Conservation (phyloP, 192 early-diverging fungal species). For the Backusella luteola region DNA sequence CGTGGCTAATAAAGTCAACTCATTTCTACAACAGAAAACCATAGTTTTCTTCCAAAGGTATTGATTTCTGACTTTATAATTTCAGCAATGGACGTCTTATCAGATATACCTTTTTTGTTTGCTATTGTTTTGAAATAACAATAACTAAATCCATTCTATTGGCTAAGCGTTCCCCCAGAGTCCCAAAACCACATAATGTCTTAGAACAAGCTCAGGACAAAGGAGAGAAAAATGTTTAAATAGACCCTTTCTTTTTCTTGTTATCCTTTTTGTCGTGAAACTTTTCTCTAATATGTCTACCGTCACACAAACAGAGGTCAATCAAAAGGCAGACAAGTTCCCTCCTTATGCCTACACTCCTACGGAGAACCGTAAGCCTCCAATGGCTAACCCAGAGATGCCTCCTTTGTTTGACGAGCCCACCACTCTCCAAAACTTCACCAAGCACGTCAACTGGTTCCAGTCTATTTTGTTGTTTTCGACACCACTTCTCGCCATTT, state of each 20-base stretch:
- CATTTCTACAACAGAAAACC: background rate
- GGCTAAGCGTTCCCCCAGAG: background rate
- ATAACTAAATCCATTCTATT: background rate
- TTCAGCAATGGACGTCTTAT: background rate
- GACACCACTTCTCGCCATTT: constrained; percentile 79
- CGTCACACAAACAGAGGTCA: background rate
- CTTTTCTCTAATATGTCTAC: background rate
- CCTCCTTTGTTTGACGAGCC: constrained; percentile 40
- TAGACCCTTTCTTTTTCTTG: background rate
- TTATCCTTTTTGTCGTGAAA: background rate
- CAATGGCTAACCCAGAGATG: constrained; percentile 9
- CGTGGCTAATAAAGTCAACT: background rate
- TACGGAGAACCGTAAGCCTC: constrained; percentile 8
- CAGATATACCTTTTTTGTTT: constrained; percentile 1
- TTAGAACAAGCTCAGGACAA: background rate
- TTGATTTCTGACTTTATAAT: background rate
- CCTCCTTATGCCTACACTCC: constrained; percentile 11
- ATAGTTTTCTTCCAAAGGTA: background rate
- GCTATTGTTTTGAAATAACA: background rate
- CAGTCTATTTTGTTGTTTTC: constrained; percentile 57
- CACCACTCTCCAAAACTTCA: constrained; percentile 49
- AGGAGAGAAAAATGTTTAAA: background rate
- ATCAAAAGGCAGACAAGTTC: background rate
- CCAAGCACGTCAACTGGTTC: constrained; percentile 67
- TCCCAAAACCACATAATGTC: background rate